Evolutionary conservation across 441 rosid species (phyloP).

Genomic region (Populus hybrid): DNA sequence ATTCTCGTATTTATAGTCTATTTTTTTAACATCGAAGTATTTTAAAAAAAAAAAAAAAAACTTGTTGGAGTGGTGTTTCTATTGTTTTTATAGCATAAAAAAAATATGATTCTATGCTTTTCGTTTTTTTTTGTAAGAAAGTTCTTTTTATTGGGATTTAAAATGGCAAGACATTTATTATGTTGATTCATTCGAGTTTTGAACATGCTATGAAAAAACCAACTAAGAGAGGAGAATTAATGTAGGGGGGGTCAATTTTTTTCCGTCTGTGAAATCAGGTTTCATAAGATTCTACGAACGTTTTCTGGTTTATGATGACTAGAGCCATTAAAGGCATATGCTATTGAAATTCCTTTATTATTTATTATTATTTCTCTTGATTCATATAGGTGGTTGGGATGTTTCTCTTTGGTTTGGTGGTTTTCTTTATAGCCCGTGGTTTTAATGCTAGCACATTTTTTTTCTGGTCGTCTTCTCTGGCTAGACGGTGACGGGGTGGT

Average conservation of each 20-base stretch:
- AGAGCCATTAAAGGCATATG: neutral
- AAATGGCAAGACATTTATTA: neutral
- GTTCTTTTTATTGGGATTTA: too few relatives aligned
- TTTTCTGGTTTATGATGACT: neutral
- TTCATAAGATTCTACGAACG: neutral
- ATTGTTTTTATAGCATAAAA: too few relatives aligned
- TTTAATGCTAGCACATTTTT: neutral
- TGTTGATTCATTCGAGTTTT: neutral
- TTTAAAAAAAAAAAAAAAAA: too few relatives aligned
- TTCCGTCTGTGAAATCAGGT: neutral
- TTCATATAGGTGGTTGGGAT: constrained; percentile 9
- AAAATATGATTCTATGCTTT: too few relatives aligned
- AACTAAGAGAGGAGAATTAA: neutral
- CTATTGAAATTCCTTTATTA: neutral
- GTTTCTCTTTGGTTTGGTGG: constrained; percentile 3
- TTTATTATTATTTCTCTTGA: neutral
- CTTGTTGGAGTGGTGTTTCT: too few relatives aligned
- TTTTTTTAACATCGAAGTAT: neutral
- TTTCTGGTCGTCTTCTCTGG: constrained; percentile 14
- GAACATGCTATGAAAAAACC: neutral
- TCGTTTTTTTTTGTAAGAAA: too few relatives aligned
- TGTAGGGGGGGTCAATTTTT: neutral
- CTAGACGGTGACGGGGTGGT: constrained; percentile 16
- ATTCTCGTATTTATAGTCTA: neutral
- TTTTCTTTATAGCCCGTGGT: neutral